phyloP scores from a whole-genome alignment of 495 filamentous ascomycete genomes.

The Hypoxylon intermedium region DNA sequence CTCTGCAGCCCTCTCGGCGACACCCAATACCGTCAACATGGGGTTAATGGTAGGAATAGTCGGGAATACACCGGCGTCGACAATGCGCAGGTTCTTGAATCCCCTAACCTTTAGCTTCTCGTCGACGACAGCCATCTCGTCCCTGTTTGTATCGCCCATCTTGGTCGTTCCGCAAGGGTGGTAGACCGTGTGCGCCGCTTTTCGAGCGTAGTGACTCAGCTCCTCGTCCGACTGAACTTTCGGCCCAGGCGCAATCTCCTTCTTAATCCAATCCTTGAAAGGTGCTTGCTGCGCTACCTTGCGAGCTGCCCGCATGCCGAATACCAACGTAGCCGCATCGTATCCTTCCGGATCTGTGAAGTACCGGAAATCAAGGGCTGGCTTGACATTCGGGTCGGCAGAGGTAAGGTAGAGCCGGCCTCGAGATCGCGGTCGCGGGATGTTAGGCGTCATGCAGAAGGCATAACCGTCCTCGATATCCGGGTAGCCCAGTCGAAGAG shows the following conservation, averaged over 20 bases:
- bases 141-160: slow-evolving; percentile 74
- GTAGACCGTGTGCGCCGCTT: slow-evolving; percentile 83
- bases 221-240: slow-evolving; percentile 71
- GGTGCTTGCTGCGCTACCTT: slow-evolving; percentile 72
- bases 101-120: slow-evolving; percentile 62
- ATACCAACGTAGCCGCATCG: slow-evolving; percentile 81
- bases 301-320: slow-evolving; percentile 75
- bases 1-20: slow-evolving; percentile 70
- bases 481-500: slow-evolving; percentile 73
- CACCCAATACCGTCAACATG: slow-evolving; percentile 68
- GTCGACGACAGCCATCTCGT: slow-evolving; percentile 68
- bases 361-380: slow-evolving; percentile 84
- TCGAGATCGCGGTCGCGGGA: slow-evolving; percentile 77
- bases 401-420: slow-evolving; percentile 77
- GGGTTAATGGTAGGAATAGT: slow-evolving; percentile 66
- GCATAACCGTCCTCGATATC: slow-evolving; percentile 70
- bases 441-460: slow-evolving; percentile 93
- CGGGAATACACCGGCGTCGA: slow-evolving; percentile 68
- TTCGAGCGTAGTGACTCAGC: slow-evolving; percentile 74
- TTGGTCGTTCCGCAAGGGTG: slow-evolving; percentile 87
- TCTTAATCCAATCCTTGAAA: slow-evolving; percentile 80
- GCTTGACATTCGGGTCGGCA: slow-evolving; percentile 73
- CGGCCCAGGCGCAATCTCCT: slow-evolving; percentile 79
- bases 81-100: slow-evolving; percentile 61
- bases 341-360: slow-evolving; percentile 87